Conservation (phyloP, 139 green algal species). For the Coccomyxa sp. region DNA sequence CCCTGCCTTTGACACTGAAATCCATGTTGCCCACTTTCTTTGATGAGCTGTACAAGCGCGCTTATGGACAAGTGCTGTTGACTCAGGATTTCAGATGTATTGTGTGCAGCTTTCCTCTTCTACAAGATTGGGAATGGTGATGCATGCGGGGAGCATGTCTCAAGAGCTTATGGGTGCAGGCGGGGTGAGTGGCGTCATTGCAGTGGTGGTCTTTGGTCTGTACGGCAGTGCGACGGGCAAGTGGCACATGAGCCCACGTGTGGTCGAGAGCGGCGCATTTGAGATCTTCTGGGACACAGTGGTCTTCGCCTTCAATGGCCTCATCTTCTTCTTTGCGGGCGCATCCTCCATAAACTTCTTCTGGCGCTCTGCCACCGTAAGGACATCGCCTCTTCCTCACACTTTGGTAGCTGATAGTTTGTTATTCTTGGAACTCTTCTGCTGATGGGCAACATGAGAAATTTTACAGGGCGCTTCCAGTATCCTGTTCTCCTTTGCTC, state of each 20-base stretch:
- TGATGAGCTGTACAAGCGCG: neutral
- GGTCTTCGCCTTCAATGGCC: conserved; percentile 52
- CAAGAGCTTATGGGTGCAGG: neutral
- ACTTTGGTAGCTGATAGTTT: too few species aligned
- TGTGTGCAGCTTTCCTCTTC: too few species aligned
- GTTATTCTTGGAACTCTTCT: too few species aligned
- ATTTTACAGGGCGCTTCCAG: too few species aligned
- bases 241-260: conserved; percentile 50
- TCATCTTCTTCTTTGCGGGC: conserved; percentile 87
- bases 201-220: conserved; percentile 81
- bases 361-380: conserved; percentile 31
- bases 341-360: conserved; percentile 73
- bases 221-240: conserved; percentile 65
- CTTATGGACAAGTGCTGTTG: too few species aligned
- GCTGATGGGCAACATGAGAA: too few species aligned
- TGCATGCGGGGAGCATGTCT: too few species aligned
- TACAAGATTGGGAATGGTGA: too few species aligned
- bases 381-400: neutral
- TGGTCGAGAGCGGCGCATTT: conserved; percentile 28
- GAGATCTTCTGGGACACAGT: conserved; percentile 61
- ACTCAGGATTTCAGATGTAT: too few species aligned
- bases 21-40: neutral
- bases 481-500: too few species aligned
- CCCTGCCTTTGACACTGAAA: too few species aligned
- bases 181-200: conserved; percentile 56